A percentile compares a stretch with the other conserved stretches of the same genome.
phyloP scores from a whole-genome alignment of 257 asterid species.

The Solanum tarapatanum region DNA sequence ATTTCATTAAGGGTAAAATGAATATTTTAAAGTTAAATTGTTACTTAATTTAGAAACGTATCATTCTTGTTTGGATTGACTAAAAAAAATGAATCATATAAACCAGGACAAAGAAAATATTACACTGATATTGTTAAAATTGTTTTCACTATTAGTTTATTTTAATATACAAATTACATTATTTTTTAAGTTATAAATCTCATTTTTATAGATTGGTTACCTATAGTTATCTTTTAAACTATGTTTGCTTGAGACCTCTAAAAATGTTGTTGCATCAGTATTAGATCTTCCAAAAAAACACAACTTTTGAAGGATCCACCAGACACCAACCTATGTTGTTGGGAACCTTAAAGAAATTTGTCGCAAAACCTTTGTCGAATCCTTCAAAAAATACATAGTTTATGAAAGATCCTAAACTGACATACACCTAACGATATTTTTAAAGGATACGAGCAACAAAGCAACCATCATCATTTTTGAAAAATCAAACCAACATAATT shows the following conservation, averaged over 20 bases:
- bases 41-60: too few species aligned
- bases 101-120: too few species aligned
- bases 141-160: too few species aligned
- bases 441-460: not conserved
- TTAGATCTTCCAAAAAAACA: not conserved
- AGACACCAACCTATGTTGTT: not conserved
- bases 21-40: too few species aligned
- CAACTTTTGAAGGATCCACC: not conserved
- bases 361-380: not conserved
- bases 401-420: not conserved
- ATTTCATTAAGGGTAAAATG: too few species aligned
- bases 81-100: too few species aligned
- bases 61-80: too few species aligned
- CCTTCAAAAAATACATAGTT: not conserved
- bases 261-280: not conserved
- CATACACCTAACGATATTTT: not conserved
- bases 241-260: not conserved
- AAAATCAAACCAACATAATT: not conserved
- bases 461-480: not conserved
- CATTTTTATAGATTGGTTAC: not conserved
- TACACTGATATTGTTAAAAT: too few species aligned
- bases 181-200: too few species aligned
- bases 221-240: not conserved
- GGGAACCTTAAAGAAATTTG: not conserved
- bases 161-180: too few species aligned